phyloP scores from a whole-genome alignment of 2,329 filamentous ascomycete species.

The Pestalotiopsis sp. region DNA sequence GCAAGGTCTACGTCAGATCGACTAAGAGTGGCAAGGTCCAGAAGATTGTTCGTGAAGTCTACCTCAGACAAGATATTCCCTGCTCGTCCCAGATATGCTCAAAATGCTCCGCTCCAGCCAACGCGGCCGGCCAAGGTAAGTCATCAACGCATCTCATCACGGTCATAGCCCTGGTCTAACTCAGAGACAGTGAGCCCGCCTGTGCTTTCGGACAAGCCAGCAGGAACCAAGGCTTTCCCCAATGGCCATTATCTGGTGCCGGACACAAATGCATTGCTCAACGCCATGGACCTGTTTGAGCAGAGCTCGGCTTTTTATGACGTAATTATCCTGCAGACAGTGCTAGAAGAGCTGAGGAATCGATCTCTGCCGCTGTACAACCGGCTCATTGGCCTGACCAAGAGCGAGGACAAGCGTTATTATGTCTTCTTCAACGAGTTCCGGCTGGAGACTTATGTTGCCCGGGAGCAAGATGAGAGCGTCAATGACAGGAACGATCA shows the following conservation, averaged over 20 bases:
- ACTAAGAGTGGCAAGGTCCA: conserved; percentile 96
- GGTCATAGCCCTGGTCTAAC: conserved; percentile 15
- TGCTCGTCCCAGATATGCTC: conserved; percentile 91
- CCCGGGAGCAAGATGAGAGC: conserved; percentile 73
- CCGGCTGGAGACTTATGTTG: conserved; percentile 84
- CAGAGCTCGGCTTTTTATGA: conserved; percentile 90
- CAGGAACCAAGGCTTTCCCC: conserved; percentile 79
- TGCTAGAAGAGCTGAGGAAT: conserved; percentile 94
- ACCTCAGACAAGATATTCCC: conserved; percentile 93
- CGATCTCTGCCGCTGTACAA: conserved; percentile 94
- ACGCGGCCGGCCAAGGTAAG: conserved; percentile 77
- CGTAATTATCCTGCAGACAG: conserved; percentile 94
- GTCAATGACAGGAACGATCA: conserved; percentile 98
- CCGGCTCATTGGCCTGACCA: conserved; percentile 84
- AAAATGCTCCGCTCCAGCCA: conserved; percentile 76
- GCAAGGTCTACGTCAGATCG: conserved; percentile 93
- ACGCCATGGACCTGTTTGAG: conserved; percentile 97
- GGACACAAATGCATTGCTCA: conserved; percentile 93
- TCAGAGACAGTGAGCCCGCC: conserved; percentile 69
- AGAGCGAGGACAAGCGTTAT: conserved; percentile 95
- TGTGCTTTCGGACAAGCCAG: conserved; percentile 85
- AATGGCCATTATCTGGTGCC: conserved; percentile 93
- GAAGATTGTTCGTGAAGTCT: conserved; percentile 97
- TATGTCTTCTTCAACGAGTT: conserved; percentile 99
- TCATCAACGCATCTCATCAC: conserved; percentile 6